Percentiles rank a stretch among this genome's conserved stretches.
Evolutionary conservation across 768 basidiomycete species (phyloP).

Genomic region (Cyathus striatus): DNA sequence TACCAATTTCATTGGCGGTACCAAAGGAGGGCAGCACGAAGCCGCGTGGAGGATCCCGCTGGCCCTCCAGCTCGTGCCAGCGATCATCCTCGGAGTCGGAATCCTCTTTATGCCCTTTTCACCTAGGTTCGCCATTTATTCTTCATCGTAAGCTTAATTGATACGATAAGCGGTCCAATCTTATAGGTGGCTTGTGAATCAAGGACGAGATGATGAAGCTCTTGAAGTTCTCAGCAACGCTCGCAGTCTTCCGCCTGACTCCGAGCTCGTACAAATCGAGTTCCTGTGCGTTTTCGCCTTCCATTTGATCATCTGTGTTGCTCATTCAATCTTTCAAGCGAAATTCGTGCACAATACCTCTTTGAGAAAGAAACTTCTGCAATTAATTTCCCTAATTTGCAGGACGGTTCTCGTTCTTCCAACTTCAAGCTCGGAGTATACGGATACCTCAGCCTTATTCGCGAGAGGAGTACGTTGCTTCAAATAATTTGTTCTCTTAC

Average conservation of each 20-base stretch:
- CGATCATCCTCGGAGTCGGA: constrained; percentile 63
- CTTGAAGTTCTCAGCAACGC: constrained; percentile 57
- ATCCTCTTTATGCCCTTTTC: constrained; percentile 79
- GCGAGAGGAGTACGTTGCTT: constrained; percentile 34
- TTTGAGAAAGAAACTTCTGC: constrained; percentile 65
- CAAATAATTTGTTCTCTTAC: no score
- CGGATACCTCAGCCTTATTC: constrained; percentile 59
- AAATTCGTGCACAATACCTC: constrained; percentile 69
- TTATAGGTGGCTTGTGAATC: constrained; percentile 68
- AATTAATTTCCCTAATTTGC: constrained; percentile 54
- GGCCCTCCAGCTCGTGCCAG: constrained; percentile 70
- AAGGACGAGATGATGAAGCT: constrained; percentile 73
- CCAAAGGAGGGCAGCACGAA: constrained; percentile 47
- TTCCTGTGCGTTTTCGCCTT: constrained; percentile 48
- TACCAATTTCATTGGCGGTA: constrained; percentile 71
- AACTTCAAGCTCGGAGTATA: constrained; percentile 57
- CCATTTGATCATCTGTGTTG: not conserved
- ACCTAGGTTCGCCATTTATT: constrained; percentile 41
- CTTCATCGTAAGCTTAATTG: not conserved
- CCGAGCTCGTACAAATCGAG: constrained; percentile 67
- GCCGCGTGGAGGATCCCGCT: constrained; percentile 77
- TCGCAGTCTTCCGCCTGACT: constrained; percentile 48
- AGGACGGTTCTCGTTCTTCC: constrained; percentile 53
- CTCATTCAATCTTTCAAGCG: constrained; percentile 25
- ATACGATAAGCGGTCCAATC: not conserved